phyloP scores from a whole-genome alignment of 768 basidiomycete genomes.

The Pisolithus tinctorius region DNA sequence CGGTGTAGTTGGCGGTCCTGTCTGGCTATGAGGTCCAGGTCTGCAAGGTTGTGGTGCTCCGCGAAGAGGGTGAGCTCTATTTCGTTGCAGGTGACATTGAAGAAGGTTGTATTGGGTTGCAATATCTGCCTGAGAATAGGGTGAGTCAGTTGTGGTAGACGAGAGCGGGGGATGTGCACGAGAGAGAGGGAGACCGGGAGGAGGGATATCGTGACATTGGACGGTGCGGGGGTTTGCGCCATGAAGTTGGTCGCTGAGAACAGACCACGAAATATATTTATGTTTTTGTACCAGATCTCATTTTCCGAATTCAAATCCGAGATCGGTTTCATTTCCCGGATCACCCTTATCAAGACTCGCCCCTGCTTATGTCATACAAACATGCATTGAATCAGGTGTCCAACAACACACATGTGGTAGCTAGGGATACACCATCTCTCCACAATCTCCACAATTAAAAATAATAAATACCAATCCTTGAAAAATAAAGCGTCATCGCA shows the following conservation, averaged over 20 bases:
- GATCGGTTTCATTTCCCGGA: neutral
- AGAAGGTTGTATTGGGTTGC: slow-evolving; percentile 56
- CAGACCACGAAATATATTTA: slow-evolving; percentile 2
- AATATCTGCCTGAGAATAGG: slow-evolving; percentile 65
- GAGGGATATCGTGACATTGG: slow-evolving; percentile 55
- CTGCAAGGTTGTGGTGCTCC: slow-evolving; percentile 46
- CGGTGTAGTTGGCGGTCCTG: slow-evolving; percentile 46
- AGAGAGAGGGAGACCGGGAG: slow-evolving; percentile 68
- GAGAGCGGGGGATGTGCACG: slow-evolving; percentile 68
- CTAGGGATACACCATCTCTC: neutral
- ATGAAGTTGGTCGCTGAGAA: neutral
- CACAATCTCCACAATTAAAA: slow-evolving; percentile 26
- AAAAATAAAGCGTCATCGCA: neutral
- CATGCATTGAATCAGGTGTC: neutral
- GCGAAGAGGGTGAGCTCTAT: slow-evolving; percentile 74
- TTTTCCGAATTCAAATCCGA: neutral
- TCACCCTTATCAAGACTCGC: neutral
- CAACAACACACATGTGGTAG: neutral
- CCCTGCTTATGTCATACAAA: neutral
- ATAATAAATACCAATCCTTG: slow-evolving; percentile 24
- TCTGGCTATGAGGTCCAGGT: slow-evolving; percentile 56
- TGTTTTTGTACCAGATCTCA: neutral
- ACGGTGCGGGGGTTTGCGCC: slow-evolving; percentile 20
- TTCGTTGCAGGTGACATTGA: slow-evolving; percentile 73
- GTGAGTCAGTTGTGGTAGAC: slow-evolving; percentile 50